A percentile compares a stretch with the other conserved stretches of the same genome.
Evolutionary conservation across 371 early-diverging fungal species (phyloP).

Genomic region (Funneliformis caledonium): DNA sequence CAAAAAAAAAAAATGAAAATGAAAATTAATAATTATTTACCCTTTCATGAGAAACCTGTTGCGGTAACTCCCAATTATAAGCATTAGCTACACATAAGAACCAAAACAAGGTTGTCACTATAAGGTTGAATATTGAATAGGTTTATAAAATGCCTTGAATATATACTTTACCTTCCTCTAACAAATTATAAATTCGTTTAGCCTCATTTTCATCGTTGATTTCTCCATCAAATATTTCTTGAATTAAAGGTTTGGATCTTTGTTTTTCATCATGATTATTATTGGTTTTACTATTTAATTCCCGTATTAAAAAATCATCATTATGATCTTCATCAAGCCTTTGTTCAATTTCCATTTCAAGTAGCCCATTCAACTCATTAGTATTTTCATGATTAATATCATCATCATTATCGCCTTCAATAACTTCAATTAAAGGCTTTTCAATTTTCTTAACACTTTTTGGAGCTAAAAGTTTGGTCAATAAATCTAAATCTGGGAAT

Average conservation of each 20-base stretch:
- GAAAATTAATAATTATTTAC: no score
- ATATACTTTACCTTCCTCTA: constrained; percentile 30
- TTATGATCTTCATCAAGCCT: neutral
- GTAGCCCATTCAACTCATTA: neutral
- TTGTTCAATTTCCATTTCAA: constrained; percentile 14
- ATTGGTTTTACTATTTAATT: neutral
- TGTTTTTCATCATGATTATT: neutral
- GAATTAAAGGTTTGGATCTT: neutral
- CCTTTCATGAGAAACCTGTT: constrained; percentile 60
- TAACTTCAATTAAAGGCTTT: constrained; percentile 38
- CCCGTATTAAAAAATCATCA: neutral
- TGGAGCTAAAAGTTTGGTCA: constrained; percentile 79
- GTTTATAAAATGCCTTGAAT: neutral
- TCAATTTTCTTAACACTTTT: constrained; percentile 53
- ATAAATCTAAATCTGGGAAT: constrained; percentile 87
- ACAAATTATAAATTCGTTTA: neutral
- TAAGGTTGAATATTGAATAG: neutral
- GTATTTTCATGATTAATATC: neutral
- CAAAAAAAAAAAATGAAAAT: neutral
- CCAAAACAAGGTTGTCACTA: neutral
- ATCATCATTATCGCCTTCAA: constrained; percentile 18
- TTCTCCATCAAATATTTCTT: neutral
- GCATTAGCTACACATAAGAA: constrained; percentile 56
- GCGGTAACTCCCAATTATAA: constrained; percentile 89
- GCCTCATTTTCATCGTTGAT: neutral